Base-by-base conservation (phyloP, 148 eudicot genomes). In the Cornus florida region DNA sequence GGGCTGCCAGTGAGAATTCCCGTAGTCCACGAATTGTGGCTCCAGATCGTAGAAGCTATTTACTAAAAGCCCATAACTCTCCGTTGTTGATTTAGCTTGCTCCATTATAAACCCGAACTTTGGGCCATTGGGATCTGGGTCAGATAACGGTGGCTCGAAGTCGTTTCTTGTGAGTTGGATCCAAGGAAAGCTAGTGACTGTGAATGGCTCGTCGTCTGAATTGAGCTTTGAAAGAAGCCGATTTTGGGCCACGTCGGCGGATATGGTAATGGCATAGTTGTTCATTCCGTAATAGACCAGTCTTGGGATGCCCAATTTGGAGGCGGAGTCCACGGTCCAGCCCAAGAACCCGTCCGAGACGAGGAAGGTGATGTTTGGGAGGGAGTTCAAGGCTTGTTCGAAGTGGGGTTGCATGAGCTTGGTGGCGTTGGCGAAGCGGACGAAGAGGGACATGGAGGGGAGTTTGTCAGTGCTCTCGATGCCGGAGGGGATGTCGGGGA, bases 401-500 rank as follows among this genome's bases (percentile, higher is more conserved):
- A 53, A 53, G 19, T 53, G 17, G 4, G 84, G 92, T 72, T 87
- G 86, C 76, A 92, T 85, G n/a, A 38, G 82, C 50, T 86, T 82
- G 0, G 88, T 72, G 66, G 87, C 84, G 3, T 31, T 33, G 56
- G 79, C 88, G 35, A 93, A 93, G 0, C 87, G 73, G 9, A 80
- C 23, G 67, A 91, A 91, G 59, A 85, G 85, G 3, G 92, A 85
- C 83, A 92, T 89, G 69, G 90, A 87, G 0, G 94, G 96, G 41
- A 93, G 90, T 35, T 76, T 84, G 74, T 93, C 96, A 12, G 98
- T 92, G 87, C 90, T 89, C 74, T 93, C 96, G 3, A 87, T 67
- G 0, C 92, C 90, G 5, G 16, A 11, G 0, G 89, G 89, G 4
- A 89, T 24, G 8, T 74, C 89, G 0, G 67, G 73, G 14, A 80